Evolutionary conservation across 495 filamentous ascomycete species (phyloP), one percentile per base, ranked within the genome.

Genomic region (Cladorrhinum samala): DNA sequence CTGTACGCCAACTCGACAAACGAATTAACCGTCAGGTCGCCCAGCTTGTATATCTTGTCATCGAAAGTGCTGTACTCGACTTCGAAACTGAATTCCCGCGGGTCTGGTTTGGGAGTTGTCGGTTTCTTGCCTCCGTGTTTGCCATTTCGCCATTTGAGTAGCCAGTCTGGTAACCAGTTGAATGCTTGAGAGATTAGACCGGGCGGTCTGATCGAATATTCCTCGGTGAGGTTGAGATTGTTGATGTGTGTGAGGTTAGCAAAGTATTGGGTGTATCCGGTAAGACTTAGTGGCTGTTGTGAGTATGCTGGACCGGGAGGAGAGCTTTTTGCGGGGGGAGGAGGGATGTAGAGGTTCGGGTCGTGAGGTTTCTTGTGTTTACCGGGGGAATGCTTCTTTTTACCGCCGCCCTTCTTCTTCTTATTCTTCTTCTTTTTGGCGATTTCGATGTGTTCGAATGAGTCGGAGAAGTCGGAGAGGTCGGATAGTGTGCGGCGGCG

Each of bases 271-370:
- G 83, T 91, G 63, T 87, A 96, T 9, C 86, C 76, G 2, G 87
- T 75, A 55, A 86, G 72, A 0, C 87, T 85, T 20, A 95, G 73
- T 0, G 88, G 70, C 65, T 99, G 94, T 24, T 86, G 83, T 2
- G 85, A 92, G 68, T 99, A 97, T 2, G 89, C 94, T 0, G 93
- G 93, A 1, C 93, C 93, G 0, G 93, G 94, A 9, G 83, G 83
- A 20, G 86, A 65, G 3, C 80, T 77, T 58, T 83, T 81, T 1
- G 89, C 83, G 9, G 93, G 93, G 1, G 83, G 77, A 6, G 79
- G 64, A 0, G 93, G 93, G 2, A 91, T 65, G 44, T 72, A 72
- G 56, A 92, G 78, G 5, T 80, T 62, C 7, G 83, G 83, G 47
- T 78, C 69, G 60, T 84, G 82, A 9, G 79, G 74, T 44, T 80